Evolutionary conservation across 208 protist species (phyloP).

Genomic region (Crithidia thermophila): DNA sequence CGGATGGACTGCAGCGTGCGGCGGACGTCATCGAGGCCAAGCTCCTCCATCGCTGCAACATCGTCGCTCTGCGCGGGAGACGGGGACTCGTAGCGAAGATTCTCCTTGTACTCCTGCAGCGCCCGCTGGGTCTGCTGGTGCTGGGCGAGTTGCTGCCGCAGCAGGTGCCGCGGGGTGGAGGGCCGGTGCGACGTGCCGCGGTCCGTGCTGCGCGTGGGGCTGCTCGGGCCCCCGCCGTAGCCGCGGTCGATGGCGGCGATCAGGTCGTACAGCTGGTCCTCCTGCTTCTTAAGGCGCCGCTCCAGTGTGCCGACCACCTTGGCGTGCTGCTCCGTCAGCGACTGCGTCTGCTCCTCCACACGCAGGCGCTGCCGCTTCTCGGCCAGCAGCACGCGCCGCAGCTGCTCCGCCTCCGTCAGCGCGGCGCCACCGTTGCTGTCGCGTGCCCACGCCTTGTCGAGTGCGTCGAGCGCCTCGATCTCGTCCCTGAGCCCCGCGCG

Average conservation of each 20-base stretch:
- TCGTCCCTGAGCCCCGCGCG: conserved; percentile 26
- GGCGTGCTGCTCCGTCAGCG: conserved; percentile 77
- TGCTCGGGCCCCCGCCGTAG: conserved; percentile 19
- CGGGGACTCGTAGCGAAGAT: conserved; percentile 21
- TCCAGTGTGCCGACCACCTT: conserved; percentile 76
- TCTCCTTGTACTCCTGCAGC: conserved; percentile 51
- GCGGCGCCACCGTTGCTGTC: conserved; percentile 2
- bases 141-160: conserved; percentile 68
- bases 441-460: conserved; percentile 19
- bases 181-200: conserved; percentile 18
- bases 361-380: conserved; percentile 83
- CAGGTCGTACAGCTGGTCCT: conserved; percentile 74
- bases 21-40: conserved; percentile 33
- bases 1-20: conserved; percentile 39
- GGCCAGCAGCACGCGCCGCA: conserved; percentile 56
- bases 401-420: conserved; percentile 32
- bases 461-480: conserved; percentile 34
- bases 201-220: conserved; percentile 20
- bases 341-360: conserved; percentile 86
- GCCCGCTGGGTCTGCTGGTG: conserved; percentile 62
- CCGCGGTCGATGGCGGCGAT: conserved; percentile 45
- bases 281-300: conserved; percentile 71
- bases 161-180: conserved; percentile 52
- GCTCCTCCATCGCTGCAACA: conserved; percentile 29
- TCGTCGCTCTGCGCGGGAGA: conserved; percentile 21